Base-by-base conservation (phyloP, 495 filamentous ascomycete species). In the Chaetomidium leptoderma region DNA sequence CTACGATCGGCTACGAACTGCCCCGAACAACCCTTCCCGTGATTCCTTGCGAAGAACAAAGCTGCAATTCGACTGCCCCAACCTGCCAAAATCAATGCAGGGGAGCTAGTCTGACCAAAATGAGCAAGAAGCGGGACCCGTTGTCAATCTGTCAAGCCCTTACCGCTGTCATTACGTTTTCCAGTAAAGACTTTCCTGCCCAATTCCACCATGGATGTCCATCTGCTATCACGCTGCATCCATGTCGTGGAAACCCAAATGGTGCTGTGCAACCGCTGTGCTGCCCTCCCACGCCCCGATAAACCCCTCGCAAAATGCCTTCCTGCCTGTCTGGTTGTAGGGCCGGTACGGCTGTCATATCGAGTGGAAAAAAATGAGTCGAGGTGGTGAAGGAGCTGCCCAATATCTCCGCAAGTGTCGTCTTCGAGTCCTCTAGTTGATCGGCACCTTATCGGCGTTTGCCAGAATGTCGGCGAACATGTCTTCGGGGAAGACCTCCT, bases 401-500 rank as follows among this genome's bases (percentile, higher is more conserved):
- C 40, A 21, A 7, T 5, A 23, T 3, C 10, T 1, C 7, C 39
- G 8, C 39, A 13, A 42, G 19, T 1, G 39, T 8, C 6, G n/a
- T n/a, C n/a, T n/a, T n/a, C n/a, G n/a, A 6, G 23, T 23, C 23
- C 39, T 6, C 63, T 70, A 72, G 43, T 63, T 70, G 29, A 58
- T 36, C 10, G 91, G 92, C 30, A 97, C 75, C 60, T 83, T 84
- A 43, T 75, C 78, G 65, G 88, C 73, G 17, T 33, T 51, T 4
- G 45, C 24, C 21, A 57, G 3, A 13, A 39, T 23, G 6, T 57
- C 55, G 53, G 86, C 83, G 11, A 83, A 89, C 67, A 85, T 84
- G 33, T 83, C 85, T 29, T 86, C 79, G 4, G 67, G 64, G 55
- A 92, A 78, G 82, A 87, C 91, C 50, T 88, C 84, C 33, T 81